phyloP scores from a whole-genome alignment of 2,329 filamentous ascomycete genomes.

The Emmonsiellopsis sp. region DNA sequence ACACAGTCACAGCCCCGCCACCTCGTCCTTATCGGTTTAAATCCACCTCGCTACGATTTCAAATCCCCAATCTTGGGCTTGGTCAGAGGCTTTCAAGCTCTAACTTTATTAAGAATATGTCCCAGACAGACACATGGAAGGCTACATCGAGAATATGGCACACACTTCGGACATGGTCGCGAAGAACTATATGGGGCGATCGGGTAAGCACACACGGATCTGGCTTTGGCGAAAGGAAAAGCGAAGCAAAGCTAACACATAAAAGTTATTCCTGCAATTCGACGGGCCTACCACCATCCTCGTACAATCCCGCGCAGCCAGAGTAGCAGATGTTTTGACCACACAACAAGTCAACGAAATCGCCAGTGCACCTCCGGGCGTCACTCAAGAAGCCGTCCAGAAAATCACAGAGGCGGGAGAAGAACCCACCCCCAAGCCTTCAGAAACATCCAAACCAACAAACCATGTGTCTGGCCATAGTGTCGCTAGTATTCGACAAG shows the following conservation, averaged over 20 bases:
- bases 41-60: constrained; percentile 62
- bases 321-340: constrained; percentile 68
- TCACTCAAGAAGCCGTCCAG: constrained; percentile 50
- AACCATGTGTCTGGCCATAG: not conserved
- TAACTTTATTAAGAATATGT: constrained; percentile 64
- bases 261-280: constrained; percentile 76
- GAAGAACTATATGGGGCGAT: constrained; percentile 87
- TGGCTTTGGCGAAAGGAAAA: not conserved
- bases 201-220: constrained; percentile 41
- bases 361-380: constrained; percentile 68
- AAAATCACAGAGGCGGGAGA: constrained; percentile 21
- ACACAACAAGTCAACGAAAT: constrained; percentile 80
- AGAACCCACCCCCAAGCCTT: constrained; percentile 15
- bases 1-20: constrained; percentile 62
- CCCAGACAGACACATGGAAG: constrained; percentile 64
- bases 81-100: constrained; percentile 56
- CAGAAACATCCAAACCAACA: not conserved
- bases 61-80: constrained; percentile 61
- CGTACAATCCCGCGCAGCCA: constrained; percentile 75
- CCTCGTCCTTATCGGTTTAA: constrained; percentile 83
- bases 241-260: not conserved
- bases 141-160: constrained; percentile 55
- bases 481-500: not conserved
- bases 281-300: constrained; percentile 77
- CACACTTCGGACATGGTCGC: constrained; percentile 62